Conservation (phyloP, 345 rosid genomes). For the Syzygium oleosum region DNA sequence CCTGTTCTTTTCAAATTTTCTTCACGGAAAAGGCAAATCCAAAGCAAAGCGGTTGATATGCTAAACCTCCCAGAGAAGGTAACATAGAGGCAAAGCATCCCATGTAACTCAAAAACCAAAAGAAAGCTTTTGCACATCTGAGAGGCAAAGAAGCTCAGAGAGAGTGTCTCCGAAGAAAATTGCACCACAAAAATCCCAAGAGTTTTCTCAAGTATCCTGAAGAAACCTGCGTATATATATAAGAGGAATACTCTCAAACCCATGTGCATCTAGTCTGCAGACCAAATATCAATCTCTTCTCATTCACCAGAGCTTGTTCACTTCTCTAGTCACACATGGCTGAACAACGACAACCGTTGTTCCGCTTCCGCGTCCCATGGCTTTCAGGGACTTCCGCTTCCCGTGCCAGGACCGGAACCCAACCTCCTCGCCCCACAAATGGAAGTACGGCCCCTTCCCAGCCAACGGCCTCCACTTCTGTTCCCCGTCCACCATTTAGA, state of each 20-base stretch:
- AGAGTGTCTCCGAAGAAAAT: slow-evolving; percentile 8
- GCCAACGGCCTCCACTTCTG: slow-evolving; percentile 2
- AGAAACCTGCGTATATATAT: slow-evolving; percentile 8
- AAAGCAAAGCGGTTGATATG: background rate
- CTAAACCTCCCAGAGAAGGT: slow-evolving; percentile 30
- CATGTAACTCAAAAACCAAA: background rate
- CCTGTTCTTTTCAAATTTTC: background rate
- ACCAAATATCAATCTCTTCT: background rate
- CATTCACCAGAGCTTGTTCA: background rate
- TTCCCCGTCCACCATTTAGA: slow-evolving; percentile 33
- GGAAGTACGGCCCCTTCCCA: slow-evolving; percentile 7
- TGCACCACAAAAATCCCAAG: background rate
- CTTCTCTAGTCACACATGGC: slow-evolving; percentile 13
- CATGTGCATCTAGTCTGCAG: background rate
- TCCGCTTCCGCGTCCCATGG: slow-evolving; percentile 64
- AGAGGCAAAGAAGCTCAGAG: slow-evolving; percentile 16
- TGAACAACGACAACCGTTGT: slow-evolving; percentile 29
- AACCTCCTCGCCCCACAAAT: background rate
- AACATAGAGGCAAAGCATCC: slow-evolving; percentile 10
- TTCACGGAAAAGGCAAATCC: background rate
- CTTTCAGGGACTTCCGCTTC: slow-evolving; percentile 14
- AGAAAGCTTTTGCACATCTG: background rate
- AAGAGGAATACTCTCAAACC: background rate
- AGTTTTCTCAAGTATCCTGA: slow-evolving; percentile 30
- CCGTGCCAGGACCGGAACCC: background rate